Conservation (phyloP, 441 rosid genomes). For the Syzygium malaccense region DNA sequence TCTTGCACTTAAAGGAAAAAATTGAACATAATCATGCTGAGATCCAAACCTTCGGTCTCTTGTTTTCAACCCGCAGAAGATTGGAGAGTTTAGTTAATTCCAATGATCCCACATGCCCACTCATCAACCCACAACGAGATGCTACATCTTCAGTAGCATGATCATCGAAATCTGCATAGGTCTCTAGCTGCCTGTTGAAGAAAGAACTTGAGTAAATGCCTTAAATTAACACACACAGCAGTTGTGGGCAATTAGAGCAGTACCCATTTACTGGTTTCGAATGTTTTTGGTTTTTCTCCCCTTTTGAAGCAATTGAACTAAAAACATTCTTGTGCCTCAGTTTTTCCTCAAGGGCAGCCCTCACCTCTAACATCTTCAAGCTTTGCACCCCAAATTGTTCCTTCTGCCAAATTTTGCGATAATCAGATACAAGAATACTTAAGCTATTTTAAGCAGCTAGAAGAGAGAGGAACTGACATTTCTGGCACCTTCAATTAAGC, state of each 20-base stretch:
- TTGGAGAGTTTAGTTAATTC: slow-evolving; percentile 36
- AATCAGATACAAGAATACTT: neutral
- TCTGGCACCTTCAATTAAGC: neutral
- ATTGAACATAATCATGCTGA: neutral
- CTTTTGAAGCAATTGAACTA: slow-evolving; percentile 33
- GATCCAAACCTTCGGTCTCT: slow-evolving; percentile 44
- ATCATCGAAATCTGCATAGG: slow-evolving; percentile 77
- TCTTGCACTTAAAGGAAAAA: neutral
- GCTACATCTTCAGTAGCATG: slow-evolving; percentile 40
- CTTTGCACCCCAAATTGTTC: slow-evolving; percentile 57
- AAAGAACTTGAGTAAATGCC: neutral
- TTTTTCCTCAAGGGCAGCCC: slow-evolving; percentile 82
- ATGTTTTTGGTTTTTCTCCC: slow-evolving; percentile 37
- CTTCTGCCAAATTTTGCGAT: slow-evolving; percentile 30
- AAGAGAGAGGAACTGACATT: neutral
- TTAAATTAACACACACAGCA: neutral
- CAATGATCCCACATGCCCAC: slow-evolving; percentile 13
- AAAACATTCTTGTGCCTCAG: slow-evolving; percentile 54
- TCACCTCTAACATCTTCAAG: slow-evolving; percentile 65
- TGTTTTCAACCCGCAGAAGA: slow-evolving; percentile 39
- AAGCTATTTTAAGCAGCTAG: neutral
- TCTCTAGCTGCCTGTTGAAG: slow-evolving; percentile 61
- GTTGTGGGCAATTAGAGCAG: neutral
- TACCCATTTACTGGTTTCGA: slow-evolving; percentile 57
- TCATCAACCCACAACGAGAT: slow-evolving; percentile 15